Base-by-base conservation (phyloP, 148 eudicot genomes). In the Vaccinium darrowii region DNA sequence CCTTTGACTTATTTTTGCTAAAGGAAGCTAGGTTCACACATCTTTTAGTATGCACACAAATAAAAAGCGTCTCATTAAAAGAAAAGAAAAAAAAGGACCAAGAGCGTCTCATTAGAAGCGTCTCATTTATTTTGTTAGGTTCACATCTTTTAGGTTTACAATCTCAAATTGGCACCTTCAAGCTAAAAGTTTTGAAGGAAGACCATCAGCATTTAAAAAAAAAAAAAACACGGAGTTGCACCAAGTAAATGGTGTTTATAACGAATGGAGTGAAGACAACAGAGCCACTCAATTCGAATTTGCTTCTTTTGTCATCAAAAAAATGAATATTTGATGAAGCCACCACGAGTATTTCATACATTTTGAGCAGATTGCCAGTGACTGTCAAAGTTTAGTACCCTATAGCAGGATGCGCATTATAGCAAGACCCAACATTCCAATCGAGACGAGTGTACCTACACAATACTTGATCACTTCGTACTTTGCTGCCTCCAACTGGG, bases 391-490 rank as follows among this genome's bases (percentile, higher is more conserved):
- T 36, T 36, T 78, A 21, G 19, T 27, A 63, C 75, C 79, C 73
- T 60, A 92, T 88, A 89, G 74, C 63, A 92, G 39, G 52, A 92
- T 84, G 18, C 95, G 95, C 62, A 93, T 21, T 4, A 90, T 88
- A 39, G 94, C 95, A 19, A 93, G 86, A 52, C 95, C 94, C 56
- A 93, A 43, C 47, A 43, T 43, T 43, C 47, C 47, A 7, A 91
- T 89, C 8, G 95, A 93, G 9, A 89, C 92, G 4, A 93, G 90
- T 33, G 95, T 91, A 86, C 95, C 95, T 12, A 93, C 87, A 88
- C 95, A 92, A 72, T 92, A 92, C 78, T 93, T 93, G 52, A 93
- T 91, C 56, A 93, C 91, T n/a, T 93, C 95, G 54, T 88, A 92
- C 76, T 93, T 93, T 63, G 94, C 93, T 30, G 94, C 91, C 88